Evolutionary conservation across 345 rosid species (phyloP).

Genomic region (Draba incana): DNA sequence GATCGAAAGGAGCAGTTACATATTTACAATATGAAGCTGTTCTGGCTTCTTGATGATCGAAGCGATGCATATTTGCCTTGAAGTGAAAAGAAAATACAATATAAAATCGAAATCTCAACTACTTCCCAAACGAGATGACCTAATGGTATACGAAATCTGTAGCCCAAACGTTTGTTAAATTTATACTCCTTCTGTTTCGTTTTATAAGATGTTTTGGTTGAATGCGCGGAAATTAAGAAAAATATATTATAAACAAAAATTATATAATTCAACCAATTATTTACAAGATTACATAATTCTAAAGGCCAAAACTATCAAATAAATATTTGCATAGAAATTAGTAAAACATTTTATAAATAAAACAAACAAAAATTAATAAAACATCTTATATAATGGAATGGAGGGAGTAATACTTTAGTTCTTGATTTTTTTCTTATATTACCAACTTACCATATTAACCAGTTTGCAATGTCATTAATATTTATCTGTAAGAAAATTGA

Average conservation of each 20-base stretch:
- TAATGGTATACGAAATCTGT: constrained; percentile 23
- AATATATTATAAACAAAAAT: no score
- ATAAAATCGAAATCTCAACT: no score
- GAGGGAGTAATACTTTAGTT: not conserved
- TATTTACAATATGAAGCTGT: constrained; percentile 20
- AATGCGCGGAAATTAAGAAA: no score
- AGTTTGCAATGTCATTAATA: not conserved
- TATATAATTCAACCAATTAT: no score
- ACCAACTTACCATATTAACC: not conserved
- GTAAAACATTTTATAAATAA: no score
- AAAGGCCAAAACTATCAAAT: no score
- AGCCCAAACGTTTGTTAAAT: constrained; percentile 14
- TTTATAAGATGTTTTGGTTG: no score
- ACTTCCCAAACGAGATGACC: not conserved
- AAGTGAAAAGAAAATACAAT: no score
- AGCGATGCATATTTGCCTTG: constrained; percentile 14
- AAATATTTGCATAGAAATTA: no score
- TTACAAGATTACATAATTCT: no score
- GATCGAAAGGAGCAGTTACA: constrained; percentile 29
- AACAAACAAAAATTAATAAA: no score
- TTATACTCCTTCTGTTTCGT: not conserved
- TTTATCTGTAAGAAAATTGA: not conserved
- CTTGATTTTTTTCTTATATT: not conserved
- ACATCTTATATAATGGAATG: no score
- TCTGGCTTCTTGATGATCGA: constrained; percentile 21